phyloP scores from a whole-genome alignment of 345 rosid genomes.

The Citrus mangshanensis region DNA sequence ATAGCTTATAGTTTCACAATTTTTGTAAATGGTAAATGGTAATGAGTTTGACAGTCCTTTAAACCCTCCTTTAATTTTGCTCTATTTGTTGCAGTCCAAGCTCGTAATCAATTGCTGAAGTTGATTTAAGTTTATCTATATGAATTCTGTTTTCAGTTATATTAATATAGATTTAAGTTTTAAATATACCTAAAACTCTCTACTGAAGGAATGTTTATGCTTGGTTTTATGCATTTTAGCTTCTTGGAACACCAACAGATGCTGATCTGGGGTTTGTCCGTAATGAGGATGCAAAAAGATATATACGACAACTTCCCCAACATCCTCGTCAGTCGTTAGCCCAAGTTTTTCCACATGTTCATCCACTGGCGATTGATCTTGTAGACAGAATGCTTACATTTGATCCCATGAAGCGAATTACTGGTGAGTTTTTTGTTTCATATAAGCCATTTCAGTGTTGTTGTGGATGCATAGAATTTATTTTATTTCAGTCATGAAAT shows the following conservation, averaged over 20 bases:
- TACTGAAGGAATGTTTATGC: conserved; percentile 9
- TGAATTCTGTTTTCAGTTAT: not conserved
- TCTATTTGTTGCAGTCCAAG: not conserved
- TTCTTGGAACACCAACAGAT: conserved; percentile 90
- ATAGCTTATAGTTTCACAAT: not conserved
- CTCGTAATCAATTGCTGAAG: not conserved
- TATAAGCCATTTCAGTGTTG: not conserved
- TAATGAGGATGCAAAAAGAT: conserved; percentile 84
- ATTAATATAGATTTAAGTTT: not conserved
- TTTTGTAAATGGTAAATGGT: not conserved
- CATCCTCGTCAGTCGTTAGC: conserved; percentile 73
- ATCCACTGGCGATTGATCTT: conserved; percentile 80
- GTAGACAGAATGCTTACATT: conserved; percentile 86
- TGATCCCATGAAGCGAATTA: conserved; percentile 88
- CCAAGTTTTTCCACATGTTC: conserved; percentile 64
- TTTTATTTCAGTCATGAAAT: not conserved
- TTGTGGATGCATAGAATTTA: not conserved
- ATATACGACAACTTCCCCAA: conserved; percentile 65
- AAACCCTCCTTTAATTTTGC: not conserved
- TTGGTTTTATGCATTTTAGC: conserved; percentile 42
- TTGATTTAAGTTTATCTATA: not conserved
- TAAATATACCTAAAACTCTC: not conserved
- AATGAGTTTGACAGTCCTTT: not conserved
- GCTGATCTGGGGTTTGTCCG: conserved; percentile 85
- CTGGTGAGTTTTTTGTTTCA: conserved; percentile 49